A percentile compares a stretch with the other conserved stretches of the same genome.
These are phyloP conservation scores for Ogataea saltuana DNA, from an alignment of 805 yeast genomes.

Conservation along the genomic window DNA sequence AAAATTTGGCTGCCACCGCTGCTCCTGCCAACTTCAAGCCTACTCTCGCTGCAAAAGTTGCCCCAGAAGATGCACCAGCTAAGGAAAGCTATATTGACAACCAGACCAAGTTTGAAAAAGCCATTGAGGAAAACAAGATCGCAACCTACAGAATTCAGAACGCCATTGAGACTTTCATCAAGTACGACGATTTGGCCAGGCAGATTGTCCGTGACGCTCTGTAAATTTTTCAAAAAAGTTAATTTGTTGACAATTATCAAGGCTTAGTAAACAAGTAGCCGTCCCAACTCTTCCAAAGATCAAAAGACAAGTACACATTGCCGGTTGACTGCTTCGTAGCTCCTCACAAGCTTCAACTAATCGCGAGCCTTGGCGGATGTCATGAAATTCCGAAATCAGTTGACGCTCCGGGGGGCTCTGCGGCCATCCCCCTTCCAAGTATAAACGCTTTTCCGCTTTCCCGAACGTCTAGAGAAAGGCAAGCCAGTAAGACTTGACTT, in stretches of 20 bases:
- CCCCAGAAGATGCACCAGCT: slow-evolving; percentile 23
- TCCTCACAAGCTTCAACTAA: too few species aligned
- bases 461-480: too few species aligned
- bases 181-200: slow-evolving; percentile 20
- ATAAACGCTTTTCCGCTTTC: too few species aligned
- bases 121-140: slow-evolving; percentile 11
- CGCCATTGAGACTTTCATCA: slow-evolving; percentile 22
- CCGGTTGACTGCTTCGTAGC: too few species aligned
- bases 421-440: too few species aligned
- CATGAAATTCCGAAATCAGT: too few species aligned
- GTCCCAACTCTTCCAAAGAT: too few species aligned
- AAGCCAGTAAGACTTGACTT: too few species aligned
- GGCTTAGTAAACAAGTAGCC: too few species aligned
- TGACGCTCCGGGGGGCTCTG: too few species aligned
- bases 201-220: slow-evolving; percentile 14
- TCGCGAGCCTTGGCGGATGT: too few species aligned
- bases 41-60: slow-evolving; percentile 11
- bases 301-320: too few species aligned
- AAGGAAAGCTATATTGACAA: slow-evolving; percentile 21
- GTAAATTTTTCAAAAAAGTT: not conserved
- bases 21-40: slow-evolving; percentile 33
- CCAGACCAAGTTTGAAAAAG: slow-evolving; percentile 18
- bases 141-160: slow-evolving; percentile 24
- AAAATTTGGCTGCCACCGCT: slow-evolving; percentile 25
- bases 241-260: not conserved